Evolutionary conservation across 805 yeast species (phyloP), one percentile per base, ranked within the genome.

Genomic region (Candida maesae): DNA sequence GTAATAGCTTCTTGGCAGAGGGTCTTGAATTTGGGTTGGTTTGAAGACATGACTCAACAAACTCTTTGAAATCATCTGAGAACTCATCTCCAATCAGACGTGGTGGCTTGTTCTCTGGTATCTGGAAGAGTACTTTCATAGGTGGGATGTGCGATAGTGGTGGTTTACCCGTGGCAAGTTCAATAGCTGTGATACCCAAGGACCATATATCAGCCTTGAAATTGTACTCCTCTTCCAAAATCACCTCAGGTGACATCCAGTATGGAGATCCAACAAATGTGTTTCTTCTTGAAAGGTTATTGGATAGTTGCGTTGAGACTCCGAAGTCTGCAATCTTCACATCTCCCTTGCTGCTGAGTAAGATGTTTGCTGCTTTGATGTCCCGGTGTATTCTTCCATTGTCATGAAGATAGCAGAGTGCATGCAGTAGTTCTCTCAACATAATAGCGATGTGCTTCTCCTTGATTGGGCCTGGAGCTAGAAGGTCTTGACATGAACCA

Each of bases 211-310:
- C 99, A 0, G 96, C 99, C 63, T 83, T 90, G 42, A 81, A 76
- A 61, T 86, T 95, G 31, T 81, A 74, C 17, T 82, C 87, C 36
- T 91, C 95, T 61, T 90, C 97, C 60, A 85, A 70, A 28, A 91
- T 91, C 25, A 91, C 98, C 61, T 91, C 99, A 0, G 99, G 99
- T 0, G 98, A 96, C 99, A 93, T 93, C 99, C 99, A 93, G 60
- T 89, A 93, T 1, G 95, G 95, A 0, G 95, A 84, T 1, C 95
- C 95, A 7, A 76, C 81, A 55, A 76, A 70, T 0, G 82, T 77
- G 58, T 72, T 68, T 51, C 99, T 71, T 54, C 82, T 74, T 32
- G 84, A 70, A 44, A 79, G 53, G 51, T 79, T 78, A 49, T 73
- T 80, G 5, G 95, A 80, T 7, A 78, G 70, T 51, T 81, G 84